A percentile compares a stretch with the other conserved stretches of the same genome.
Evolutionary conservation across 1,284 basidiomycete genomes (phyloP).

Genomic region (Rhodofomes roseus): DNA sequence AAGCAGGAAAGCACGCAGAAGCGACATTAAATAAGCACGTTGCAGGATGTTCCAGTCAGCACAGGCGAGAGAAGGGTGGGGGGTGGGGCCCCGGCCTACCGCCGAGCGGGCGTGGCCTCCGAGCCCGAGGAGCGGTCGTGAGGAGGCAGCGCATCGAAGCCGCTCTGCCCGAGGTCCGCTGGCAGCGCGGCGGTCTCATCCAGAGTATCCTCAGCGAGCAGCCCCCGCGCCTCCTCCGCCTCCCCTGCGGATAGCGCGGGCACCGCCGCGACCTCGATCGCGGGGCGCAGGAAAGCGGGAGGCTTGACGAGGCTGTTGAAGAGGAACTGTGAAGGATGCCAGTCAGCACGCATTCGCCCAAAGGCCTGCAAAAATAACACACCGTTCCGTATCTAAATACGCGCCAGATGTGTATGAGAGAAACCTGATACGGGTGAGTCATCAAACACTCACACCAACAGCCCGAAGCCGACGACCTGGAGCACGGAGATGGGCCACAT

Average conservation of each 20-base stretch:
- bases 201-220: slow-evolving; percentile 40
- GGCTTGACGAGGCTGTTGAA: slow-evolving; percentile 73
- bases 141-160: slow-evolving; percentile 67
- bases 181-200: slow-evolving; percentile 76
- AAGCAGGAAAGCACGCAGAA: background rate
- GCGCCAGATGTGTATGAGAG: slow-evolving; percentile 4
- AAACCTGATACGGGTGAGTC: slow-evolving; percentile 10
- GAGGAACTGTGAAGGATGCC: slow-evolving; percentile 42
- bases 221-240: slow-evolving; percentile 46
- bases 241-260: slow-evolving; percentile 29
- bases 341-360: background rate
- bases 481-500: slow-evolving; percentile 80
- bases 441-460: slow-evolving; percentile 75
- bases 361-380: slow-evolving; percentile 4
- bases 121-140: slow-evolving; percentile 13
- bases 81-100: background rate
- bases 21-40: background rate
- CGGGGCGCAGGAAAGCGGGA: slow-evolving; percentile 52
- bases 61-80: background rate
- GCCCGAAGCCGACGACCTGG: slow-evolving; percentile 85
- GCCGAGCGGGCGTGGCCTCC: background rate
- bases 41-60: background rate
- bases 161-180: slow-evolving; percentile 66
- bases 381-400: slow-evolving; percentile 31
- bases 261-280: slow-evolving; percentile 29